A percentile compares a stretch with the other conserved stretches of the same genome.
Conservation (phyloP, 2,329 filamentous ascomycete species). For the Claviceps paspali region DNA sequence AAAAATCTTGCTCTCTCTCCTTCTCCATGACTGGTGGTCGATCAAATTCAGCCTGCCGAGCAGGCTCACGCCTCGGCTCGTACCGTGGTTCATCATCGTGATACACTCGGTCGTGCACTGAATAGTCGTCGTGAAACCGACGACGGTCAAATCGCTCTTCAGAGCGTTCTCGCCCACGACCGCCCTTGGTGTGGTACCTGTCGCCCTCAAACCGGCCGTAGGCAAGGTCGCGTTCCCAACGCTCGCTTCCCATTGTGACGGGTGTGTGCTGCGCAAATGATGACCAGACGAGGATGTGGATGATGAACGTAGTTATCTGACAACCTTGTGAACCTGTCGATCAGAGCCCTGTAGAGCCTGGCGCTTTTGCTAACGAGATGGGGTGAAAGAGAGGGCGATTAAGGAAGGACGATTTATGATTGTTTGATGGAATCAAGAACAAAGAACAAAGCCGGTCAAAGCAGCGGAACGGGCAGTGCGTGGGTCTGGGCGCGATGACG, state of each 20-base stretch:
- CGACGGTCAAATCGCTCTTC: constrained; percentile 35
- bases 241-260: constrained; percentile 17
- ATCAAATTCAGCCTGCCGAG: constrained; percentile 28
- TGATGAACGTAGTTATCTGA: background rate
- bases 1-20: constrained; percentile 35
- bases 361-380: background rate
- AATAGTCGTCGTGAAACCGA: constrained; percentile 30
- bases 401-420: too few relatives aligned
- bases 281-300: background rate
- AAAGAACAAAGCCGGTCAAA: background rate
- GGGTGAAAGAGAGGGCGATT: background rate
- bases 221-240: constrained; percentile 42
- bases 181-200: constrained; percentile 24
- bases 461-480: too few relatives aligned
- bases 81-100: constrained; percentile 38
- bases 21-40: constrained; percentile 40
- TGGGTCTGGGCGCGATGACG: too few relatives aligned
- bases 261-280: background rate
- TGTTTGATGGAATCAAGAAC: too few relatives aligned
- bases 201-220: constrained; percentile 34
- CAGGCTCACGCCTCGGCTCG: constrained; percentile 16
- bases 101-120: constrained; percentile 34
- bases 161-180: constrained; percentile 28
- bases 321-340: background rate
- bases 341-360: background rate